Conservation (phyloP, 1,139 yeast genomes). For the Pichia sp. region DNA sequence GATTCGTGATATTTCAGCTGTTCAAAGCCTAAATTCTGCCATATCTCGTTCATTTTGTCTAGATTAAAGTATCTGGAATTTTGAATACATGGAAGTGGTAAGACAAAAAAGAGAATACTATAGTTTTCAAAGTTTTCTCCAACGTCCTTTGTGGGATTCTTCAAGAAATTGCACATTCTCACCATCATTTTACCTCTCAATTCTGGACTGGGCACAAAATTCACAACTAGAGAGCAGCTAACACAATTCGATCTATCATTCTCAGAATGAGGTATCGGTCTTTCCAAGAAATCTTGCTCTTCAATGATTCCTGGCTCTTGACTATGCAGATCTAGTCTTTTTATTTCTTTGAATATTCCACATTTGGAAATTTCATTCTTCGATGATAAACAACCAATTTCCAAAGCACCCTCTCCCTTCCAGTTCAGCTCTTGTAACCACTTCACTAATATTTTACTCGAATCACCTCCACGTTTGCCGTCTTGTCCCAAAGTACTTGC, state of each 20-base stretch:
- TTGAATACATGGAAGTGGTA: slow-evolving; percentile 78
- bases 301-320: slow-evolving; percentile 58
- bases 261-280: slow-evolving; percentile 47
- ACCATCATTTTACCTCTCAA: slow-evolving; percentile 72
- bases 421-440: slow-evolving; percentile 46
- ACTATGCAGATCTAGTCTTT: slow-evolving; percentile 72
- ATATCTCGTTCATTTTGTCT: slow-evolving; percentile 31
- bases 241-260: slow-evolving; percentile 51
- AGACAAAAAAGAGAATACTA: slow-evolving; percentile 50
- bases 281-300: slow-evolving; percentile 77
- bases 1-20: slow-evolving; percentile 46
- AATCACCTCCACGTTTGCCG: slow-evolving; percentile 76
- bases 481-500: slow-evolving; percentile 87
- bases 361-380: slow-evolving; percentile 59
- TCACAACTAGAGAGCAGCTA: slow-evolving; percentile 79
- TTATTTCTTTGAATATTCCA: slow-evolving; percentile 39
- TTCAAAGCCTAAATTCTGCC: slow-evolving; percentile 53
- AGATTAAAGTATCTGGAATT: slow-evolving; percentile 74
- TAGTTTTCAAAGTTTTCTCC: slow-evolving; percentile 10
- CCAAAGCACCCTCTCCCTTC: slow-evolving; percentile 40
- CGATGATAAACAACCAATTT: slow-evolving; percentile 74
- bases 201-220: slow-evolving; percentile 70
- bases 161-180: slow-evolving; percentile 51
- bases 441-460: slow-evolving; percentile 62
- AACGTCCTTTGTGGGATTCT: slow-evolving; percentile 19